Evolutionary conservation across 2,329 filamentous ascomycete genomes (phyloP).

Genomic region (Penicillium hesseltinei): DNA sequence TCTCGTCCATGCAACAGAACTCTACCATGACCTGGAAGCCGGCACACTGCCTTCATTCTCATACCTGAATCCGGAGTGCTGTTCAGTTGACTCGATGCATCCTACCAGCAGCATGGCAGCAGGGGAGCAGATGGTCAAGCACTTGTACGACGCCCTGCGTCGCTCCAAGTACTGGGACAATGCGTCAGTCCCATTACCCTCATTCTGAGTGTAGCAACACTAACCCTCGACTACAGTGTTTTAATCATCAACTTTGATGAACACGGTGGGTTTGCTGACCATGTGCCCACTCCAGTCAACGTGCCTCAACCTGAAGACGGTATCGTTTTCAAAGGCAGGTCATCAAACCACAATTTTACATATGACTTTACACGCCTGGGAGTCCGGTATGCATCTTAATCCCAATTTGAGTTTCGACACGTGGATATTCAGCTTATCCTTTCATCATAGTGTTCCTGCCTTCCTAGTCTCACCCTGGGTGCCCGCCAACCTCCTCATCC

Average conservation of each 20-base stretch:
- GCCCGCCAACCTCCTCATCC: too few relatives aligned
- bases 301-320: constrained; percentile 36
- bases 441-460: constrained; percentile 31
- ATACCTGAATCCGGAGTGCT: constrained; percentile 47
- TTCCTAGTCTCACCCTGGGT: constrained; percentile 28
- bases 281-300: constrained; percentile 39
- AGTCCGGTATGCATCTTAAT: constrained; percentile 27
- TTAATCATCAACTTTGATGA: constrained; percentile 45
- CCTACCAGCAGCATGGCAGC: constrained; percentile 40
- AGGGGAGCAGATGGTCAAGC: constrained; percentile 42
- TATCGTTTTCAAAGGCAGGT: constrained; percentile 31
- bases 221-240: constrained; percentile 21
- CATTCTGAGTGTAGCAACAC: neutral
- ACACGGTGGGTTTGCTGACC: constrained; percentile 44
- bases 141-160: constrained; percentile 45
- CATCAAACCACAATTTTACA: constrained; percentile 33
- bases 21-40: constrained; percentile 46
- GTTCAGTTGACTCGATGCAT: constrained; percentile 40
- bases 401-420: neutral
- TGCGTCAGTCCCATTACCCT: constrained; percentile 18
- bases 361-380: constrained; percentile 43
- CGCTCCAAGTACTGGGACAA: constrained; percentile 42
- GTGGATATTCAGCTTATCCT: neutral
- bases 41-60: constrained; percentile 68
- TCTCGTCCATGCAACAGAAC: constrained; percentile 42